Conservation (phyloP, 257 asterid species). For the Leptodermis oblonga region DNA sequence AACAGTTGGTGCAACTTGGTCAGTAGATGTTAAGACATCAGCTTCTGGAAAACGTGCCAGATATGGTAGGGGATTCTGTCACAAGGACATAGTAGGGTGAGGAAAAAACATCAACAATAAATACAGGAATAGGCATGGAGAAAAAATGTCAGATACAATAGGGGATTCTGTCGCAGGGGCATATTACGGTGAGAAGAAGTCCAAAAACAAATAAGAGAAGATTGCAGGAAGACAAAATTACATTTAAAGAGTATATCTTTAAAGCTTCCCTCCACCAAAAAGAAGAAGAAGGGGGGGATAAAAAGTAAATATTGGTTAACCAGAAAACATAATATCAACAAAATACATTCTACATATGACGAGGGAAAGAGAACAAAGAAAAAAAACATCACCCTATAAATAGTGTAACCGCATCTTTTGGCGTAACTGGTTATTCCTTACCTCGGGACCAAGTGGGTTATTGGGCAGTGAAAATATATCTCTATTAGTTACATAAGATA, state of each 20-base stretch:
- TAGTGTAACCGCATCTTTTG: too few species aligned
- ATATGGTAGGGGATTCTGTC: slow-evolving; percentile 95
- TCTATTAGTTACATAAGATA: too few species aligned
- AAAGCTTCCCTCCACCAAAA: not conserved
- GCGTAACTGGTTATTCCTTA: too few species aligned
- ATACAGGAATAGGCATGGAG: too few species aligned
- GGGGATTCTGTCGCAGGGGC: slow-evolving; percentile 73
- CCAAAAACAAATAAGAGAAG: slow-evolving; percentile 13
- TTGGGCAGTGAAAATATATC: too few species aligned
- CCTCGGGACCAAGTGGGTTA: too few species aligned
- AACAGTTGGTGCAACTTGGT: slow-evolving; percentile 85
- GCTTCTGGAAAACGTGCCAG: slow-evolving; percentile 98
- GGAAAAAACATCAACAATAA: too few species aligned
- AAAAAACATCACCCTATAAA: not conserved
- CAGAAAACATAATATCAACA: not conserved
- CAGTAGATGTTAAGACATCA: slow-evolving; percentile 92
- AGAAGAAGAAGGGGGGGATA: not conserved
- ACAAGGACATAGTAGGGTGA: slow-evolving; percentile 28
- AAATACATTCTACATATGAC: not conserved
- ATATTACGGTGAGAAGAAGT: slow-evolving; percentile 23
- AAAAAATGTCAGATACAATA: slow-evolving; percentile 86
- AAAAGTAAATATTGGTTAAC: not conserved
- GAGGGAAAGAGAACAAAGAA: not conserved
- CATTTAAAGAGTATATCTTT: not conserved
- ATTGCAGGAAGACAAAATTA: not conserved